Evolutionary conservation across 2,329 filamentous ascomycete species (phyloP).

Genomic region (Ophiosphaerella narmari): DNA sequence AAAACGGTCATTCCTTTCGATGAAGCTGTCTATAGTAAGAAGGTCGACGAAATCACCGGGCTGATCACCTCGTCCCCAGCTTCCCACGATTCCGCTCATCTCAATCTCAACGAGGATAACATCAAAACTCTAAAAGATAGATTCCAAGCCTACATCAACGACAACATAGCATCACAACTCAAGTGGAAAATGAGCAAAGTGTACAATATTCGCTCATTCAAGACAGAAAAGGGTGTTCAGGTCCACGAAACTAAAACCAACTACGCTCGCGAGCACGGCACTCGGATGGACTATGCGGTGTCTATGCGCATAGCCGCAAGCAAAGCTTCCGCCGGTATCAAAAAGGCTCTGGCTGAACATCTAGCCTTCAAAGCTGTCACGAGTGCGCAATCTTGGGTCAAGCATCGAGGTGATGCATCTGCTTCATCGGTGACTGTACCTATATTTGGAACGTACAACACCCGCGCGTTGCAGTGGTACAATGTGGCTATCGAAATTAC

Average conservation of each 20-base stretch:
- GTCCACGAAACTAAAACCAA: neutral
- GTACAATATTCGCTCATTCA: neutral
- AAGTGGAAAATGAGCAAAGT: neutral
- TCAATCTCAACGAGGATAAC: neutral
- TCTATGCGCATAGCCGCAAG: neutral
- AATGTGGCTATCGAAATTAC: neutral
- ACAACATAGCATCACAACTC: too few species aligned
- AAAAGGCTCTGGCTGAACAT: neutral
- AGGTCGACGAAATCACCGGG: neutral
- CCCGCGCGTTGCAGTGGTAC: neutral
- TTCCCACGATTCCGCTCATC: neutral
- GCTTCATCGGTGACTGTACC: neutral
- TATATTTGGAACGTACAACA: neutral
- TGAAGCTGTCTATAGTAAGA: neutral
- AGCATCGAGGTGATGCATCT: too few species aligned
- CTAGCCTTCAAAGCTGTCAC: neutral
- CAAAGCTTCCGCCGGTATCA: neutral
- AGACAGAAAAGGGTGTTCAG: neutral
- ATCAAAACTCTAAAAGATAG: neutral
- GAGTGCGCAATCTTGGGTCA: too few species aligned
- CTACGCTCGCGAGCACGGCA: neutral
- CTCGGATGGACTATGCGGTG: neutral
- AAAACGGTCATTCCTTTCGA: neutral
- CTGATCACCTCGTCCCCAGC: neutral
- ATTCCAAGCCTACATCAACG: neutral